Base-by-base conservation (phyloP, 2,329 filamentous ascomycete species). In the Fusarium nurragi region DNA sequence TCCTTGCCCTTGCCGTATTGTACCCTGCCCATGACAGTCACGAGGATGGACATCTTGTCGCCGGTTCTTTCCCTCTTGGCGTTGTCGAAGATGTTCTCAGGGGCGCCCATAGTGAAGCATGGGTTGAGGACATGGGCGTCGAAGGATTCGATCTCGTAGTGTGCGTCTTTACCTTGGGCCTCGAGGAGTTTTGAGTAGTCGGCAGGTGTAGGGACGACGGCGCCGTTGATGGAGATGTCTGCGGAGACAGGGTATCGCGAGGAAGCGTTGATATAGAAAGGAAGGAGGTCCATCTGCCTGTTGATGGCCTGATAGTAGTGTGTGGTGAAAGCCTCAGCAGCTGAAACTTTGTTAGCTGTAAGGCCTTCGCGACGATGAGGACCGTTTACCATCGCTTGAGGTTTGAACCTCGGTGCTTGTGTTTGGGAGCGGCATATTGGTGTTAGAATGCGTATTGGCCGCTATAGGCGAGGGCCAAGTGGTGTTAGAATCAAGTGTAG, bases 221-320 rank as follows among this genome's bases (percentile, higher is more conserved):
- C 88, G 70, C 93, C 93, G 79, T 97, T 97, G 82, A 93, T 89
- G 71, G 88, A 86, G 71, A 97, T 93, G 74, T 88, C 87, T 48
- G 91, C 83, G 30, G 82, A 80, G n/a, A 84, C 79, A 13, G 75
- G 73, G 64, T 87, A 85, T 59, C 82, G 79, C 12, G 82, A 68
- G 22, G 84, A 85, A 47, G 82, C 77, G 73, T 86, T 85, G 66
- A 88, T 80, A 81, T 97, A 97, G 82, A 89, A 96, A n/a, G 80
- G 79, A 18, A 84, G 74, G 14, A 97, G 83, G 9, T 80, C 78
- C 28, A 83, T 73, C 37, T 92, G 83, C 57, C 82, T 84, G 76
- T 90, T 88, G 48, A 96, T 81, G n/a, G 90, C 84, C 25, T 84
- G 81, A 79, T 97, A 97, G 81, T 90, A 97, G 63, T 85, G 82